Conservation (phyloP, 208 protist species). For the Vickermania ingenoplastis region DNA sequence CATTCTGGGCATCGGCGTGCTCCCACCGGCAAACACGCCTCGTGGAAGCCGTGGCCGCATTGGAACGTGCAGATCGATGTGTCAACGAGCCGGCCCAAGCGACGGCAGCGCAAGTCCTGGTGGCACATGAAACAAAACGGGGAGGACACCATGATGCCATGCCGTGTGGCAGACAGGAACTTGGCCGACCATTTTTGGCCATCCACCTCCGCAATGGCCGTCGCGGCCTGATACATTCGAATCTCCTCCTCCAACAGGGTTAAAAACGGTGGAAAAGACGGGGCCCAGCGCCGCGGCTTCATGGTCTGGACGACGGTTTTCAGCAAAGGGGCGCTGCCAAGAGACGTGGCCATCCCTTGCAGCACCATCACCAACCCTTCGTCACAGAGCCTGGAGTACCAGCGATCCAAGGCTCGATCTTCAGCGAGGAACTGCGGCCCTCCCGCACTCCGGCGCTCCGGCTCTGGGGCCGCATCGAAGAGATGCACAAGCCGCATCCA, state of each 20-base stretch:
- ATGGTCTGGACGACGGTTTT: neutral
- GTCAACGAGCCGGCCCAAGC: neutral
- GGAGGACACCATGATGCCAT: conserved; percentile 33
- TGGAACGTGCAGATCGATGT: conserved; percentile 40
- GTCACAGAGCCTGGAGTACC: neutral
- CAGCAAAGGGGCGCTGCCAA: neutral
- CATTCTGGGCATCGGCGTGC: neutral
- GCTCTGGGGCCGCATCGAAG: neutral
- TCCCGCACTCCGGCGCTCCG: neutral
- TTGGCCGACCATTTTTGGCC: neutral
- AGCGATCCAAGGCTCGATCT: too few relatives aligned
- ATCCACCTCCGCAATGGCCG: neutral
- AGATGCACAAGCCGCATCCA: conserved; percentile 8
- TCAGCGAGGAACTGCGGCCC: neutral
- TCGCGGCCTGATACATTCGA: neutral
- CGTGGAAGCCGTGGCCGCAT: conserved; percentile 76
- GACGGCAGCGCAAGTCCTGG: conserved; percentile 11
- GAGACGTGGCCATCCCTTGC: neutral
- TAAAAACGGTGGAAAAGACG: neutral
- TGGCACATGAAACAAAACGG: conserved; percentile 58
- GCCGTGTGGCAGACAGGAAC: neutral
- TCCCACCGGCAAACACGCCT: conserved; percentile 17
- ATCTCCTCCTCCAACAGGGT: neutral
- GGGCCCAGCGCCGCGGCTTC: neutral
- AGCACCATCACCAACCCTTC: neutral